Percentiles rank a stretch among this genome's conserved stretches.
phyloP scores from a whole-genome alignment of 202 grass and related monocot genomes.

The Panicum hallii region DNA sequence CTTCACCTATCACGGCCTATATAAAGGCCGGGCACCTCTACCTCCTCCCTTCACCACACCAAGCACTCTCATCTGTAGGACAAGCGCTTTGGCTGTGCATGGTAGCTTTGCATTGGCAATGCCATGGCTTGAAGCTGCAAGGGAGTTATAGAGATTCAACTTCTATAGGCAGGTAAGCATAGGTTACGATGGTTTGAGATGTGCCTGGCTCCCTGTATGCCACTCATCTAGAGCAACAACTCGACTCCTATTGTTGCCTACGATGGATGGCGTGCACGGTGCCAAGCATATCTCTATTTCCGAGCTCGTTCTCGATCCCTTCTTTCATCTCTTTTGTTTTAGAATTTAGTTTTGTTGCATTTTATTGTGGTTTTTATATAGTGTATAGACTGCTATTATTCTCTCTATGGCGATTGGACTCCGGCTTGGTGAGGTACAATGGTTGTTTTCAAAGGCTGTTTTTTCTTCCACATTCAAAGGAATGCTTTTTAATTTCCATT shows the following conservation, averaged over 20 bases:
- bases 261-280: constrained; percentile 68
- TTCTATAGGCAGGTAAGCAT: neutral
- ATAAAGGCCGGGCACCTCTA: constrained; percentile 16
- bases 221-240: constrained; percentile 63
- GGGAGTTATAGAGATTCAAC: neutral
- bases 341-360: neutral
- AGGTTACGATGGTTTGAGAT: constrained; percentile 41
- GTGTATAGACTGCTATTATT: neutral
- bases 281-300: constrained; percentile 62
- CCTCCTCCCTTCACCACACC: neutral
- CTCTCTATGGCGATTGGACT: neutral
- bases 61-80: neutral
- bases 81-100: neutral
- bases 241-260: constrained; percentile 42
- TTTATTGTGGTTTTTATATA: neutral
- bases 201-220: constrained; percentile 89
- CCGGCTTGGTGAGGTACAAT: neutral
- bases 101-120: neutral
- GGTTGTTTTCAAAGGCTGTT: neutral
- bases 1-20: constrained; percentile 30
- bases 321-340: neutral
- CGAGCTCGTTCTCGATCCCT: neutral
- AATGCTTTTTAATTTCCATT: neutral
- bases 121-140: neutral
- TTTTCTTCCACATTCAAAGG: neutral